Evolutionary conservation across 768 basidiomycete genomes (phyloP).

Genomic region (Boletus coccyginus): DNA sequence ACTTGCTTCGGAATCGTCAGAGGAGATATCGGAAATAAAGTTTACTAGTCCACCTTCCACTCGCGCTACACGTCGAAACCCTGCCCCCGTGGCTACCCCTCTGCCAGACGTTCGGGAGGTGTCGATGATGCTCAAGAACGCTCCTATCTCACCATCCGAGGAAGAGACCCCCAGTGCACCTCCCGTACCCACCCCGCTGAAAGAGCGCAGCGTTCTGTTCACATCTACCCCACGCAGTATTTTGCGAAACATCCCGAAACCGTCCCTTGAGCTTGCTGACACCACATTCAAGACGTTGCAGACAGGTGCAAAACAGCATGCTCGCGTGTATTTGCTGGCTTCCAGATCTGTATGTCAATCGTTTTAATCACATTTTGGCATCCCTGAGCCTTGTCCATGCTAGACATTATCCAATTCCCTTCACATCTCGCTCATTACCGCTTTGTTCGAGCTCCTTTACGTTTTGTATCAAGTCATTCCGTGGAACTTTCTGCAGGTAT

Average conservation of each 20-base stretch:
- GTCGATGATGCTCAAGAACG: constrained; percentile 50
- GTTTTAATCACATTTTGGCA: neutral
- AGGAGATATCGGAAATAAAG: constrained; percentile 15
- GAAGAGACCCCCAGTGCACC: constrained; percentile 5
- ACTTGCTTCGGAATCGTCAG: constrained; percentile 4
- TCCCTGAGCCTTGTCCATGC: neutral
- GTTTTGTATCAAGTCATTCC: constrained; percentile 53
- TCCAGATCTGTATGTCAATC: constrained; percentile 28
- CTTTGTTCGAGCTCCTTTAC: constrained; percentile 51
- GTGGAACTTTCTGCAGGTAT: constrained; percentile 46
- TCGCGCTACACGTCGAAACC: constrained; percentile 23
- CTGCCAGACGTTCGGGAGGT: constrained; percentile 48
- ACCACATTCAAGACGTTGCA: constrained; percentile 22
- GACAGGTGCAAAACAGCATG: constrained; percentile 16
- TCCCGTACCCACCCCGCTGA: constrained; percentile 13
- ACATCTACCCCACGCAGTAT: constrained; percentile 30
- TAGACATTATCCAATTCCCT: constrained; percentile 64
- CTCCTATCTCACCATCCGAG: constrained; percentile 38
- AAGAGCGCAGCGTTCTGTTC: constrained; percentile 13
- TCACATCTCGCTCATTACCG: constrained; percentile 57
- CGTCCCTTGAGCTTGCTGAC: constrained; percentile 20
- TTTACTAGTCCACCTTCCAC: constrained; percentile 16
- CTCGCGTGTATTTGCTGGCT: constrained; percentile 18
- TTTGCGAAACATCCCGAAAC: constrained; percentile 20
- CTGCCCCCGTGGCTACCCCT: constrained; percentile 42